These are phyloP conservation scores for Cochlearia excelsa DNA, from an alignment of 345 rosid genomes.

Conservation along the genomic window DNA sequence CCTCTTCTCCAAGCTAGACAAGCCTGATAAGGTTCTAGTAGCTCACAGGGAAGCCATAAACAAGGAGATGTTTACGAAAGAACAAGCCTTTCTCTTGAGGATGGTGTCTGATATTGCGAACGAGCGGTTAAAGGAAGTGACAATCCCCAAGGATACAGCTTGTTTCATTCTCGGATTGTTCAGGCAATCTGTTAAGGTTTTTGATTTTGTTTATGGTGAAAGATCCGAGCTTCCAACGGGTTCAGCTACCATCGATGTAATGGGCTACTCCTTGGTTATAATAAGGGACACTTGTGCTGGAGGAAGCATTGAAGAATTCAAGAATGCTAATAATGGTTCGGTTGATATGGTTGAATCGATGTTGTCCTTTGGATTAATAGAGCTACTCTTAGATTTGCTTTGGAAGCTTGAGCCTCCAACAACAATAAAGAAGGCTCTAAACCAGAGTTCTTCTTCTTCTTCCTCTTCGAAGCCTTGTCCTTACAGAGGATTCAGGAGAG, in stretches of 20 bases:
- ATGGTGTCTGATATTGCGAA: conserved; percentile 55
- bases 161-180: conserved; percentile 38
- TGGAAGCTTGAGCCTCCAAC: conserved; percentile 64
- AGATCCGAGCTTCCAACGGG: conserved; percentile 65
- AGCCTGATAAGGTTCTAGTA: too few species aligned
- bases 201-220: conserved; percentile 38
- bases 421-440: conserved; percentile 51
- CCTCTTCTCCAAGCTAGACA: conserved; percentile 42
- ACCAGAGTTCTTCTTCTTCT: conserved; percentile 24
- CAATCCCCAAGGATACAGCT: conserved; percentile 38
- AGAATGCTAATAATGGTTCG: conserved; percentile 12
- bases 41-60: too few species aligned
- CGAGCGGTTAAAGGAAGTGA: conserved; percentile 47
- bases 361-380: conserved; percentile 49
- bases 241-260: conserved; percentile 41
- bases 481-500: conserved; percentile 72
- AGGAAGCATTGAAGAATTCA: conserved; percentile 32
- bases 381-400: conserved; percentile 41
- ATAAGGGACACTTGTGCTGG: conserved; percentile 60
- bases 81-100: conserved; percentile 61
- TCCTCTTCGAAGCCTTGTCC: conserved; percentile 39
- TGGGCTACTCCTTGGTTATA: conserved; percentile 58
- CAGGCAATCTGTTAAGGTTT: conserved; percentile 39
- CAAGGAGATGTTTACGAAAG: neutral
- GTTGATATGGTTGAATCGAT: conserved; percentile 42